Evolutionary conservation across 169 alveolate genomes (phyloP).

Genomic region (Eimeria praecox): DNA sequence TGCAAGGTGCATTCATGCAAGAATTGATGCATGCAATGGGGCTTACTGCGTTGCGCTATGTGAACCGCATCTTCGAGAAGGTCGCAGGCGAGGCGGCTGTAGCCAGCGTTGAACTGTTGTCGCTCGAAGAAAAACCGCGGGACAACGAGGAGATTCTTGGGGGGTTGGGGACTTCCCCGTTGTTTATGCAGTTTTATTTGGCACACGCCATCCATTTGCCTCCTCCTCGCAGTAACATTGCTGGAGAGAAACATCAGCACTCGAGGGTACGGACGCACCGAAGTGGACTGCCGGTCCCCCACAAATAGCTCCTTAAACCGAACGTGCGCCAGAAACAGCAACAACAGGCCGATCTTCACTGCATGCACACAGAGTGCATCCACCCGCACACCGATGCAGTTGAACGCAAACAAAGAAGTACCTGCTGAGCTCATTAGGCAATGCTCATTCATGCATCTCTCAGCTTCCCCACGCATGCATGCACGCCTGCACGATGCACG

Average conservation of each 20-base stretch:
- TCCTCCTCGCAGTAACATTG: not conserved
- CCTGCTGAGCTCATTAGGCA: not conserved
- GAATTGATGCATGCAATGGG: not conserved
- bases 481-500: not conserved
- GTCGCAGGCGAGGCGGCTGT: conserved; percentile 33
- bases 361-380: not conserved
- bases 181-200: not conserved
- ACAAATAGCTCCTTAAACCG: conserved; percentile 16
- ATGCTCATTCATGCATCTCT: not conserved
- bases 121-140: conserved; percentile 23
- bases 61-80: conserved; percentile 31
- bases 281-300: not conserved
- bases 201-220: not conserved
- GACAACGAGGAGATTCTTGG: not conserved
- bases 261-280: not conserved
- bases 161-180: not conserved
- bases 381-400: not conserved
- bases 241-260: not conserved
- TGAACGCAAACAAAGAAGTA: not conserved
- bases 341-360: conserved; percentile 57
- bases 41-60: conserved; percentile 21
- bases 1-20: not conserved
- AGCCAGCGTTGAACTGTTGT: not conserved
- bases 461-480: not conserved
- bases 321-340: conserved; percentile 36